Evolutionary conservation across 192 early-diverging fungal species (phyloP).

Genomic region (Umbelopsis isabellina): DNA sequence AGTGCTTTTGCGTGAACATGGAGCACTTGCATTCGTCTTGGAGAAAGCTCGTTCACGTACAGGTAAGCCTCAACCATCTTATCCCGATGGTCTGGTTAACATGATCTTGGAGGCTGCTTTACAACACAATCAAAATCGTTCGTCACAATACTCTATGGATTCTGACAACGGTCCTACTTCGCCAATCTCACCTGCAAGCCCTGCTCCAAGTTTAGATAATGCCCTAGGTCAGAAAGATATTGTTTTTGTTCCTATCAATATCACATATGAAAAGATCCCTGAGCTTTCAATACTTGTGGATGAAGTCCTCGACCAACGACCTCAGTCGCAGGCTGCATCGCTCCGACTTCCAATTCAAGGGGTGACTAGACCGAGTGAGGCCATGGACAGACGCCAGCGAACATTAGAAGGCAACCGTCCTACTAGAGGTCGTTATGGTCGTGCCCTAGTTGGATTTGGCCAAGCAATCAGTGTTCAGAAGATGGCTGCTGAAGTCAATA

Average conservation of each 20-base stretch:
- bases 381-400: constrained; percentile 34
- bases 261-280: constrained; percentile 41
- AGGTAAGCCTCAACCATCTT: constrained; percentile 32
- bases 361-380: constrained; percentile 31
- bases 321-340: background rate
- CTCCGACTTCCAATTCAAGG: constrained; percentile 10
- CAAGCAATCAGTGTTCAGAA: constrained; percentile 35
- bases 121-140: constrained; percentile 35
- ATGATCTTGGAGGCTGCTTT: constrained; percentile 43
- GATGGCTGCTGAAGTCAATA: constrained; percentile 21
- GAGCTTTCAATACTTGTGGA: constrained; percentile 36
- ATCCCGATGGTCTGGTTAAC: constrained; percentile 36
- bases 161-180: constrained; percentile 19
- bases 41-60: constrained; percentile 41
- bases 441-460: constrained; percentile 32
- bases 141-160: background rate
- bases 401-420: constrained; percentile 18
- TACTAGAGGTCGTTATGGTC: constrained; percentile 24
- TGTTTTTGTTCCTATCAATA: constrained; percentile 42
- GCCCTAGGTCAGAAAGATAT: constrained; percentile 22
- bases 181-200: constrained; percentile 27
- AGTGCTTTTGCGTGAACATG: constrained; percentile 40
- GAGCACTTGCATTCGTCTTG: constrained; percentile 30
- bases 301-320: constrained; percentile 41
- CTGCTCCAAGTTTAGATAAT: constrained; percentile 28